Evolutionary conservation across 805 yeast genomes (phyloP).

Genomic region (Yarrowia hollandica): DNA sequence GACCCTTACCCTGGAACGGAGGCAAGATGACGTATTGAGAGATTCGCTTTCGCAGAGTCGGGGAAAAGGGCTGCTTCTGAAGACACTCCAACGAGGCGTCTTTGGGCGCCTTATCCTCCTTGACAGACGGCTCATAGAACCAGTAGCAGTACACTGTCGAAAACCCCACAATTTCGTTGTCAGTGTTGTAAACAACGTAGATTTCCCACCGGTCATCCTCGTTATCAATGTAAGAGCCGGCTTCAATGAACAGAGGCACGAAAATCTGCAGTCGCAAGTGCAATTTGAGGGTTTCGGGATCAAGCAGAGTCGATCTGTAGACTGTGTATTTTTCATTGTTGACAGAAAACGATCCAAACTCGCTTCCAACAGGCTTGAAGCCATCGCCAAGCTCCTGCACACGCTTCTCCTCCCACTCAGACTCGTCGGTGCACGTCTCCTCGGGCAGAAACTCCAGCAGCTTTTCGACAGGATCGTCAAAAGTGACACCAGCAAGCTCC

Average conservation of each 20-base stretch:
- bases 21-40: slow-evolving; percentile 88
- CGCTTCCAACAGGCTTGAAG: slow-evolving; percentile 48
- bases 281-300: slow-evolving; percentile 50
- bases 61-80: slow-evolving; percentile 36
- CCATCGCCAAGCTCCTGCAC: slow-evolving; percentile 48
- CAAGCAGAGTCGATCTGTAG: slow-evolving; percentile 51
- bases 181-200: slow-evolving; percentile 52
- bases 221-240: slow-evolving; percentile 83
- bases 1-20: slow-evolving; percentile 69
- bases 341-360: slow-evolving; percentile 6
- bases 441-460: slow-evolving; percentile 60
- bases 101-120: not conserved
- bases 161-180: slow-evolving; percentile 67
- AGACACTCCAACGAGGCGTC: slow-evolving; percentile 49
- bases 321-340: slow-evolving; percentile 50
- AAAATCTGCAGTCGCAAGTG: slow-evolving; percentile 75
- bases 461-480: slow-evolving; percentile 59
- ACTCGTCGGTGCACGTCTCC: slow-evolving; percentile 61
- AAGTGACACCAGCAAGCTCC: slow-evolving; percentile 49
- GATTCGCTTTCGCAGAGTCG: slow-evolving; percentile 61
- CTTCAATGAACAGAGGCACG: slow-evolving; percentile 84
- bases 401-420: slow-evolving; percentile 61
- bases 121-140: slow-evolving; percentile 51
- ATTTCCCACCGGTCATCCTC: slow-evolving; percentile 79
- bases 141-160: slow-evolving; percentile 83